Base-by-base conservation (phyloP, 257 asterid species). In the Gentiana straminea region DNA sequence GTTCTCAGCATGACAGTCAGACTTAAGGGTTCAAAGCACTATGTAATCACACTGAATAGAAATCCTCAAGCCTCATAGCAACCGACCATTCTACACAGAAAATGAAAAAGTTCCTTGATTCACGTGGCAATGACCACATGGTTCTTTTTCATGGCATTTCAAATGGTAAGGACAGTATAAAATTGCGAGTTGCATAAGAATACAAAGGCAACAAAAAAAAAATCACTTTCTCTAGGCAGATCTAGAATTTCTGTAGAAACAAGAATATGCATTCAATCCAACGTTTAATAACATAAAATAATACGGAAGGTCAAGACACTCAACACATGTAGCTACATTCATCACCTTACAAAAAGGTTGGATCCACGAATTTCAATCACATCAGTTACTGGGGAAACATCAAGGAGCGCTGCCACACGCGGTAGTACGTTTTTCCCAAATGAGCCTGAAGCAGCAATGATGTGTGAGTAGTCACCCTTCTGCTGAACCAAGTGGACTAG, bases 401-500 rank as follows among this genome's bases (percentile, higher is more conserved):
- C 94, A 38, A 92, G 75, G 65, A 85, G 86, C 32, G 99, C 99
- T 58, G 99, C 95, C 51, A 94, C 99, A 62, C 97, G 97, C 38
- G 99, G 97, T 47, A 92, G 78, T 62, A 88, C 63, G 70, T 88
- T 88, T 72, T 92, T 92, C 68, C 97, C 97, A 67, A 92, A 92
- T 45, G 99, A 85, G 63, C 95, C 84, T 34, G 97, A 88, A 60
- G 88, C 74, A 11, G 94, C 73, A 51, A 87, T 72, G 59, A 92
- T 77, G 71, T 92, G 99, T 1, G 99, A 85, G 73, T 78, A 92
- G 68, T 77, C 71, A 33, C 89, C 79, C 64, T 78, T 79, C 69
- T 78, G 83, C 67, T 85, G 97, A 82, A 88, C 82, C 56, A 77
- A 32, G 65, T 74, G 77, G 73, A 88, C 86, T 59, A 92, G 76